Evolutionary conservation across 2,329 filamentous ascomycete genomes (phyloP), one percentile per base, ranked within the genome.

Genomic region (Microsporum ferrugineum): DNA sequence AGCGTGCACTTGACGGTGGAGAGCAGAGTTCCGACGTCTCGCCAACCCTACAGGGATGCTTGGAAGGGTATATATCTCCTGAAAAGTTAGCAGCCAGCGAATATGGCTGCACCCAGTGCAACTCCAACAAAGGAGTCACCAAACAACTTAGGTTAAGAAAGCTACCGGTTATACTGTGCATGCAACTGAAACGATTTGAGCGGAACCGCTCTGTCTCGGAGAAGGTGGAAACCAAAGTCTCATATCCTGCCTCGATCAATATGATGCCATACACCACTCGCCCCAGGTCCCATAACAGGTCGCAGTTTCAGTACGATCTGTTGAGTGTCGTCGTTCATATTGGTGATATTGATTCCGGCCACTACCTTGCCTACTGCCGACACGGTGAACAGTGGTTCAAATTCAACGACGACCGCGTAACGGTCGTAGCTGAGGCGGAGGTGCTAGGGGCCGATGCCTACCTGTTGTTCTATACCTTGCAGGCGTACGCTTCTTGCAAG

Each of bases 401-500:
- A 60, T 96, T 96, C 75, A 95, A 97, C 70, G 92, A 97, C 71
- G 91, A 94, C 72, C 91, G 90, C 71, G 92, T 97, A 29, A 89
- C 91, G 63, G 71, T 91, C 61, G 92, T 89, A 1, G 84, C 84
- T 55, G 87, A 94, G 70, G 88, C 88, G 3, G 89, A 96, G 63
- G 92, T 97, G 2, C 79, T 97, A 47, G 83, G 82, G 34, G 89
- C 89, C 12, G 87, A 96, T 72, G 91, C 92, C 0, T 97, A 96
- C 73, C 78, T 97, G 61, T 78, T 97, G 59, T 96, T 96, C 72
- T 97, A 97, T 64, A 75, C 72, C 23, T 68, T 78, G 58, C 72
- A 74, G 27, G 71, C 69, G 6, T 66, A 60, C 23, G 27, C 8
- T 34, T 33, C n/a, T 5, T 12, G 57, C 41, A 49, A 59, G 57